phyloP scores from a whole-genome alignment of 2,329 filamentous ascomycete genomes.

The Trichoderma atroviride region DNA sequence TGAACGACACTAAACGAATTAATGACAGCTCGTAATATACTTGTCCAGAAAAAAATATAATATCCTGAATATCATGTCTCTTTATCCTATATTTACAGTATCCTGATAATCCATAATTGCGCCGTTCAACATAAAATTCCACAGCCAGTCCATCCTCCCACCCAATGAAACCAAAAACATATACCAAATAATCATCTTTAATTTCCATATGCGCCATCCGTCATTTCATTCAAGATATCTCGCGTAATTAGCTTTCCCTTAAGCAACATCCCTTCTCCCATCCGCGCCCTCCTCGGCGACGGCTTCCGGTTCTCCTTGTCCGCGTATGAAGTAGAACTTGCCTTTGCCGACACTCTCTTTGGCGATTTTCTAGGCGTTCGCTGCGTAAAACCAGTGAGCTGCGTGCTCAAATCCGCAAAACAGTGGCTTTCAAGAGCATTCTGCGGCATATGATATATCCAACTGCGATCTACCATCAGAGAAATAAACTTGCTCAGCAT shows the following conservation, averaged over 20 bases:
- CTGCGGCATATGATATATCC: constrained; percentile 73
- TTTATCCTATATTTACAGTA: constrained; percentile 12
- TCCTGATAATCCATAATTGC: constrained; percentile 4
- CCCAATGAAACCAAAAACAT: background rate
- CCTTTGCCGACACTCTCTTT: constrained; percentile 23
- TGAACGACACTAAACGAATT: constrained; percentile 11
- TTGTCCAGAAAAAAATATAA: background rate
- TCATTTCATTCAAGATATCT: constrained; percentile 77
- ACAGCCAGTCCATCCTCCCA: background rate
- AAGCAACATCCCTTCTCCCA: constrained; percentile 64
- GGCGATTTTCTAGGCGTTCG: constrained; percentile 38
- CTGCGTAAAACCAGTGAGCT: constrained; percentile 42
- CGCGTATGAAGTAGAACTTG: constrained; percentile 37
- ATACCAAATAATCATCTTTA: background rate
- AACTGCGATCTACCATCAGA: constrained; percentile 76
- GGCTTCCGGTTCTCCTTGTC: constrained; percentile 52
- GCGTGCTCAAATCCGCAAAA: constrained; percentile 63
- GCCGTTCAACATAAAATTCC: background rate
- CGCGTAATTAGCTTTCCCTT: constrained; percentile 69
- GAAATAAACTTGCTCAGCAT: constrained; percentile 75
- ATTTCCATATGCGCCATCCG: constrained; percentile 45
- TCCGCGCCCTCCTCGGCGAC: constrained; percentile 58
- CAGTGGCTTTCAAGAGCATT: constrained; percentile 67
- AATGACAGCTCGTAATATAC: background rate
- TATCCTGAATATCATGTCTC: constrained; percentile 12